Evolutionary conservation across 768 basidiomycete species (phyloP), one percentile per base, ranked within the genome.

Genomic region (Lactarius hengduanensis): DNA sequence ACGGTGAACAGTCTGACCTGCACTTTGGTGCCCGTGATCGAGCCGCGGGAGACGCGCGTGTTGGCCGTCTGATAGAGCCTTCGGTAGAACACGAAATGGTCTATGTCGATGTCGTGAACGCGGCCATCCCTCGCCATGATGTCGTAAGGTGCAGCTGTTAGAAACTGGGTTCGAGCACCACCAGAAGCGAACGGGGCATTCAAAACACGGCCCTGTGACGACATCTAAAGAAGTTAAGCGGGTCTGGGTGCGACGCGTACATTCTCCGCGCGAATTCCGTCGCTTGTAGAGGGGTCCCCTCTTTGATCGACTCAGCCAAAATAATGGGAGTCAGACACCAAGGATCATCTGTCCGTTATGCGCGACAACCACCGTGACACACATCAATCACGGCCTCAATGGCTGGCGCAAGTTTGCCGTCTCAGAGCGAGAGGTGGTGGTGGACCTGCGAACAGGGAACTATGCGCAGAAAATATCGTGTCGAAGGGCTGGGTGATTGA

Each of bases 401-500:
- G 1, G 93, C 93, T 0, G 93, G 93, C 2, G 92, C 93, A 30
- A 95, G 85, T 74, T 95, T 93, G 9, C 91, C 1, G 1, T 91
- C 63, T 83, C 75, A 95, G 0, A 93, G 94, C 43, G 95, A 82
- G 1, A 96, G 80, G 73, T 95, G 91, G 72, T 96, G 94, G 18
- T 84, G 87, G 92, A 90, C 70, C 86, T 86, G 71, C 96, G 81
- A 73, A 96, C 96, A 0, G 94, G 93, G 77, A 92, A 96, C 86
- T 93, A 58, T 32, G 67, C 5, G 55, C 45, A 4, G 2, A 41
- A 22, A 56, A 65, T 13, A 22, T 54, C 32, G 9, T 34, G 34
- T 34, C 9, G 34, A 34, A 34, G 34, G 32, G 58, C 26, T 59
- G 43, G 30, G 50, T 18, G 13, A 6, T 36, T 30, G 26, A 38